Evolutionary conservation across 192 early-diverging fungal genomes (phyloP).

Genomic region (Dissophora ornata): DNA sequence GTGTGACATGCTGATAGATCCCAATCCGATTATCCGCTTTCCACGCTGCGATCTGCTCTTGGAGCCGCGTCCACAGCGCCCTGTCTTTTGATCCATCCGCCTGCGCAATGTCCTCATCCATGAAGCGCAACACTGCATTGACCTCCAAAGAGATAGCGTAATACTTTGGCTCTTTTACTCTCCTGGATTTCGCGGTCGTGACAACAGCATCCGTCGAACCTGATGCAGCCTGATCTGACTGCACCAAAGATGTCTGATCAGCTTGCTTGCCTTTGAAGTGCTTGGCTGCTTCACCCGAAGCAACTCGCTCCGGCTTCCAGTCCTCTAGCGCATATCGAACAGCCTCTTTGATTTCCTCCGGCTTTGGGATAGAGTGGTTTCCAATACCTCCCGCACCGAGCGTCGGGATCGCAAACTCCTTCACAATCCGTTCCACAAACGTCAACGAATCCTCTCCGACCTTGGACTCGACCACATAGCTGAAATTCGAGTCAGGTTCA

Average conservation of each 20-base stretch:
- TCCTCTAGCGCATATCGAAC: conserved; percentile 57
- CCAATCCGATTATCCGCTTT: conserved; percentile 29
- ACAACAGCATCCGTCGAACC: background rate
- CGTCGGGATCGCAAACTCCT: conserved; percentile 54
- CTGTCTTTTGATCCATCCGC: background rate
- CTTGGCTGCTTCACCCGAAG: conserved; percentile 26
- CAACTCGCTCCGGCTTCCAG: conserved; percentile 40
- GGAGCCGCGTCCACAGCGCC: conserved; percentile 28
- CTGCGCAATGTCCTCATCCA: conserved; percentile 45
- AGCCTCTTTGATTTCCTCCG: conserved; percentile 64
- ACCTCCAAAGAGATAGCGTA: conserved; percentile 19
- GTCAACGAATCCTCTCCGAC: conserved; percentile 57
- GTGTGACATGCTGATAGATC: conserved; percentile 60
- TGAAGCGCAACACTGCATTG: conserved; percentile 24
- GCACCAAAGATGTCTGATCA: background rate
- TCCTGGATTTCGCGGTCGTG: background rate
- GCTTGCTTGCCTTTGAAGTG: conserved; percentile 8
- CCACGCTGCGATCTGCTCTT: conserved; percentile 21
- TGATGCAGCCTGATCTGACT: background rate
- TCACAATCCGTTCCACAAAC: conserved; percentile 58
- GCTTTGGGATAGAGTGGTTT: conserved; percentile 58
- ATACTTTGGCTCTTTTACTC: conserved; percentile 32
- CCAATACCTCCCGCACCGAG: conserved; percentile 39
- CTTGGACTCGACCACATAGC: conserved; percentile 68
- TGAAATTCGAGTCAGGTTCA: conserved; percentile 63